These are phyloP conservation scores for Flaveria bidentis DNA, from an alignment of 129 eudicot species.

Conservation along the genomic window DNA sequence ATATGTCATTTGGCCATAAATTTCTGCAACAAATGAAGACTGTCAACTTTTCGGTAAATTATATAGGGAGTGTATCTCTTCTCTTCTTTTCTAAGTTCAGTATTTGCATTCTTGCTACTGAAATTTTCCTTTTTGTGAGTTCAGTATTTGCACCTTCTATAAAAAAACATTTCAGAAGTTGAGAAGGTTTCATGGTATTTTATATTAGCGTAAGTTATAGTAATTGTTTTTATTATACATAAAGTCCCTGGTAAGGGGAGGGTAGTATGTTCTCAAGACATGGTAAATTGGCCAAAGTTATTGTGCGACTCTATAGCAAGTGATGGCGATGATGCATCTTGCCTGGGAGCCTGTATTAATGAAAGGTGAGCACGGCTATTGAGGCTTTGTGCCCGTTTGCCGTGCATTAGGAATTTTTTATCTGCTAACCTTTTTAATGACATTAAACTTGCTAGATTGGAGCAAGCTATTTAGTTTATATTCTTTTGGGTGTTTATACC, in stretches of 20 bases:
- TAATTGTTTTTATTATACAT: conserved; percentile 20
- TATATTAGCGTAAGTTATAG: conserved; percentile 39
- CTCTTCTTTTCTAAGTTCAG: conserved; percentile 48
- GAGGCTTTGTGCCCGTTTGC: conserved; percentile 90
- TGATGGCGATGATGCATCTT: conserved; percentile 80
- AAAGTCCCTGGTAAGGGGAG: conserved; percentile 89
- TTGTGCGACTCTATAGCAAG: conserved; percentile 62
- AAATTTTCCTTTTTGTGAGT: conserved; percentile 47
- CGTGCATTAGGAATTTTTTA: conserved; percentile 76
- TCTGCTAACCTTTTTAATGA: conserved; percentile 28
- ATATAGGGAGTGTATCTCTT: conserved; percentile 60
- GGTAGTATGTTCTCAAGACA: conserved; percentile 52
- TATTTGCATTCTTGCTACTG: conserved; percentile 62
- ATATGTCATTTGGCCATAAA: conserved; percentile 46
- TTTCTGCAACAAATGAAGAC: conserved; percentile 68
- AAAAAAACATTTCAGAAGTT: conserved; percentile 64
- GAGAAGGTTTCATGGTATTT: conserved; percentile 73
- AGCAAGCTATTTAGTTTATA: conserved; percentile 16
- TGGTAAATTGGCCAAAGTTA: conserved; percentile 64
- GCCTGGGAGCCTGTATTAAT: conserved; percentile 58
- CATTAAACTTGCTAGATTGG: conserved; percentile 27
- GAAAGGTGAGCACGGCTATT: conserved; percentile 99
- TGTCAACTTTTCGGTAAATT: conserved; percentile 65
- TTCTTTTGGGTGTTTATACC: not conserved
- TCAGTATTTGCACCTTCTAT: conserved; percentile 44